Base-by-base conservation (phyloP, 495 filamentous ascomycete species). In the Penicillium soppii region DNA sequence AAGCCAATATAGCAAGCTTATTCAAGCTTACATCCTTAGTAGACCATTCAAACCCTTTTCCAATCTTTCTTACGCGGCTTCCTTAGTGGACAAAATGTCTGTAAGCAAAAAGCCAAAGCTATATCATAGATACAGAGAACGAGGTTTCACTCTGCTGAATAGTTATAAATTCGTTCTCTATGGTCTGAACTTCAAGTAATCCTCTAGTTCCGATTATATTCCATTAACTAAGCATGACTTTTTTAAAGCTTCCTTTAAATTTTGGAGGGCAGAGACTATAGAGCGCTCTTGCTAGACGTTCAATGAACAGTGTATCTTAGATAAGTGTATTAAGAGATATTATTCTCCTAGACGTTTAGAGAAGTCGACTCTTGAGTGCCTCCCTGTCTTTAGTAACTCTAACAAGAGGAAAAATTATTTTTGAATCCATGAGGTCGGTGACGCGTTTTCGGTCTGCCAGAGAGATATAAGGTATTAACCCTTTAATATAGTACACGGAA, bases 71-170 rank as follows among this genome's bases (percentile, higher is more conserved):
- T 27, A 13, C 22, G 15, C n/a, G 9, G n/a, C 22, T 25, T 16
- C 22, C 17, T 21, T 43, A 10, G 13, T 51, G 25, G 3, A 27
- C 20, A 20, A 52, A 45, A 25, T 52, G 41, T 10, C 49, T 15
- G 2, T 38, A 20, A n/a, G 29, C 41, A 27, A 52, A 52, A 15
- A 52, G 40, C 49, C 41, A 52, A 23, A 52, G 32, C 41, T 52
- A 40, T 6, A 44, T 21, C 13, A 36, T 43, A 37, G 15, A 51
- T 7, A 45, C 25, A 15, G 40, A 19, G 29, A 52, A 43, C 2
- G 39, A 23, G 12, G 32, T 23, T 21, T 15, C 12, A 9, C 26
- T 15, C 25, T 26, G 20, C 15, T 23, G 7, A 2, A 27, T 43
- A 13, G 19, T 23, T 27, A 10, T 27, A 27, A 43, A 43, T 20